Evolutionary conservation across 2,329 filamentous ascomycete genomes (phyloP).

Genomic region (Calonectria naviculata): DNA sequence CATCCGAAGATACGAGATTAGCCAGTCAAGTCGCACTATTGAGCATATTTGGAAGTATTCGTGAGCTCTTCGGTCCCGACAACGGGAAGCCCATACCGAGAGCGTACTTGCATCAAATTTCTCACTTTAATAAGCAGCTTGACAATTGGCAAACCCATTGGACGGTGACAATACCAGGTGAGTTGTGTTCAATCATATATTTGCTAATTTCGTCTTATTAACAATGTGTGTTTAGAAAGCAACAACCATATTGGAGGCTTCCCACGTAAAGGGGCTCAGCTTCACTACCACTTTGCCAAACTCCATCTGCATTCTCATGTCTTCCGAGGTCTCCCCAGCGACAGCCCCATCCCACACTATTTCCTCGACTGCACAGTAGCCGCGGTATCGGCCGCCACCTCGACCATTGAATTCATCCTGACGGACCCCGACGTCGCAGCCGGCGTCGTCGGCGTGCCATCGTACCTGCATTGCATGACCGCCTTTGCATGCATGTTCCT

Average conservation of each 20-base stretch:
- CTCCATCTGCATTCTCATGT: slow-evolving; percentile 51
- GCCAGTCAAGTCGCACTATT: slow-evolving; percentile 69
- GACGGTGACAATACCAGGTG: slow-evolving; percentile 45
- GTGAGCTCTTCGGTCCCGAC: slow-evolving; percentile 66
- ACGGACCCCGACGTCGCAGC: slow-evolving; percentile 52
- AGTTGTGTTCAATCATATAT: neutral
- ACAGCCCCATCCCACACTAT: slow-evolving; percentile 39
- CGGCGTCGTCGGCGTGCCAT: slow-evolving; percentile 54
- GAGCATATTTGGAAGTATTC: slow-evolving; percentile 65
- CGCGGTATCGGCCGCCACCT: slow-evolving; percentile 48
- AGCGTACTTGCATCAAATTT: slow-evolving; percentile 60
- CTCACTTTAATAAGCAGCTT: slow-evolving; percentile 45
- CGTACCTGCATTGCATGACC: slow-evolving; percentile 62
- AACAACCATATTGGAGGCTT: slow-evolving; percentile 51
- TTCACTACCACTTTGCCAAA: slow-evolving; percentile 53
- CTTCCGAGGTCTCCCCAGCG: slow-evolving; percentile 47
- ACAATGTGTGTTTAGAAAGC: slow-evolving; percentile 12
- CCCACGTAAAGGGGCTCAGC: slow-evolving; percentile 48
- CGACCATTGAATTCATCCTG: slow-evolving; percentile 54
- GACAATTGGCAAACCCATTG: slow-evolving; percentile 52
- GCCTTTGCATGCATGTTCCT: slow-evolving; percentile 62
- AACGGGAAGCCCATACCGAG: slow-evolving; percentile 61
- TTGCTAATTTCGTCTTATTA: neutral
- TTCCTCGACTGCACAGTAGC: slow-evolving; percentile 41
- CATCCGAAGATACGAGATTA: slow-evolving; percentile 64